Evolutionary conservation across 768 basidiomycete species (phyloP), one percentile per base, ranked within the genome.

Genomic region (Lentinula guzmanii): DNA sequence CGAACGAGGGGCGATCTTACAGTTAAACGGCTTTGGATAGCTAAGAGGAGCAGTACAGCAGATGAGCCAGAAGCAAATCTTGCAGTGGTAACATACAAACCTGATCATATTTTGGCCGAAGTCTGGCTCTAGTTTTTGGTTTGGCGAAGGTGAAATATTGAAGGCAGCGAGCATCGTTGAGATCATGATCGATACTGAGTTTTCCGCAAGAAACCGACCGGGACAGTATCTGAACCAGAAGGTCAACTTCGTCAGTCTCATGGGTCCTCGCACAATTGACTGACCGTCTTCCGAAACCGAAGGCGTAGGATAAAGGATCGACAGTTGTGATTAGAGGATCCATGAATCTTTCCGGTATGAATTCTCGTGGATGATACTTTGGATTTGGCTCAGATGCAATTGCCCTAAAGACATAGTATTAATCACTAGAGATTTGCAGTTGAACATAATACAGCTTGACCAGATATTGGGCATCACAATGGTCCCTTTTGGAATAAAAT

Each of bases 221-320:
- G 56, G 42, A 58, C 56, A 58, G n/a, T 24, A 9, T 6, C 37
- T 56, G n/a, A 9, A 41, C 37, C 4, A 56, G 18, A 28, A 28
- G 28, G 28, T 28, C 18, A 2, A 55, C 48, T 31, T 52, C 5
- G 11, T n/a, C 41, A 56, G 10, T 10, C 5, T 5, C 4, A 5
- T 9, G 37, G 13, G n/a, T 28, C 28, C 28, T 28, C 28, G 3
- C 28, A 28, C 28, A 33, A 42, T 41, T 1, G 9, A 37, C 21
- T 52, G 52, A 56, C 61, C 65, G 64, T 43, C 71, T 62, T 9
- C 72, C 72, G 61, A 73, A 73, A 5, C 71, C 72, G 52, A 71
- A 73, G 1, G 70, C 69, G 52, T 67, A 60, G 7, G 13, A 16
- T 8, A 11, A 3, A 10, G 58, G 55, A 43, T 68, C 67, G 35